Evolutionary conservation across 768 basidiomycete genomes (phyloP).

Genomic region (Termitomyces sp.): DNA sequence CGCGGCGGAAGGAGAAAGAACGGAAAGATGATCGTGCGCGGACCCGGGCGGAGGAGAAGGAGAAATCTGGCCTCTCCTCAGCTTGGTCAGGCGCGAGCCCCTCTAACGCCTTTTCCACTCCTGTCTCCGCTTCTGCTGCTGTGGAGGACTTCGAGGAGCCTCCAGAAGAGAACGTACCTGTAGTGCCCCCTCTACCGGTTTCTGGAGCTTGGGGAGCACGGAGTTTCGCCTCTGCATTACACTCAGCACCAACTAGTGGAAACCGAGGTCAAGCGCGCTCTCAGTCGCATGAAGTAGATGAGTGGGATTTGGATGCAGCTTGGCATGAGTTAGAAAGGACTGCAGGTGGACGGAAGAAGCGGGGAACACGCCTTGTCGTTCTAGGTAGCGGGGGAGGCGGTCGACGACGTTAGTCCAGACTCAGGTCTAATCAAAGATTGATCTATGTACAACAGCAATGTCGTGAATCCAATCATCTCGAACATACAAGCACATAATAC

Average conservation of each 20-base stretch:
- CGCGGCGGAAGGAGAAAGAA: constrained; percentile 77
- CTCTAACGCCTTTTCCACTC: constrained; percentile 19
- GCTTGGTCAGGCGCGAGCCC: constrained; percentile 17
- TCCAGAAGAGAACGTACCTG: constrained; percentile 22
- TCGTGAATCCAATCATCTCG: constrained; percentile 11
- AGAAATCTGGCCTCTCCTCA: constrained; percentile 38
- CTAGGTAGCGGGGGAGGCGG: constrained; percentile 65
- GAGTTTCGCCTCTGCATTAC: constrained; percentile 80
- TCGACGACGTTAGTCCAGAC: constrained; percentile 35
- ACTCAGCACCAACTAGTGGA: constrained; percentile 39
- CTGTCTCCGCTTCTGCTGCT: constrained; percentile 22
- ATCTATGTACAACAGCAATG: constrained; percentile 16
- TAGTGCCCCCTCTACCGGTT: constrained; percentile 19
- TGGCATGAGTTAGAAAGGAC: constrained; percentile 80
- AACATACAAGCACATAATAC: constrained; percentile 18
- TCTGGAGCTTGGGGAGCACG: constrained; percentile 75
- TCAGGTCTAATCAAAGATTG: constrained; percentile 5
- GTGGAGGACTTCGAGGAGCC: constrained; percentile 24
- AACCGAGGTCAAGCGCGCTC: constrained; percentile 27
- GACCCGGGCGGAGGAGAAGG: constrained; percentile 72
- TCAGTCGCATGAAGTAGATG: constrained; percentile 45
- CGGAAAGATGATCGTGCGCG: constrained; percentile 87
- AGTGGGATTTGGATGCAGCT: constrained; percentile 76
- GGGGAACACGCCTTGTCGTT: constrained; percentile 64
- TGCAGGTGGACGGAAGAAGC: constrained; percentile 56